Percentiles rank a stretch among this genome's conserved stretches.
Evolutionary conservation across 495 filamentous ascomycete species (phyloP).

Genomic region (Staphylotrichum longicolle): DNA sequence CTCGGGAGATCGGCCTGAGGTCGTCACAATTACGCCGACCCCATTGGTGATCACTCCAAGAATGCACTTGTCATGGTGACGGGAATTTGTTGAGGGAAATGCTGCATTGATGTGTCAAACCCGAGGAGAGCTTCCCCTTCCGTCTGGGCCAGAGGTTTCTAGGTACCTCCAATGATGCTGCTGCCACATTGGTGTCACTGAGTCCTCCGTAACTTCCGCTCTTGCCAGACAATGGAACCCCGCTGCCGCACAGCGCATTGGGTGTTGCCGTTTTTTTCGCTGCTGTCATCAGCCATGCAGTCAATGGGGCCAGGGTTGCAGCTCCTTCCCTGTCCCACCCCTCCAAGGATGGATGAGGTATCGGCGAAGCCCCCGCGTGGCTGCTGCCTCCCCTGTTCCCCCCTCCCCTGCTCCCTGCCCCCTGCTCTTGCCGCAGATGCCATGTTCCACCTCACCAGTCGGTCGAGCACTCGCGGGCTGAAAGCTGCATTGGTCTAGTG

Average conservation of each 20-base stretch:
- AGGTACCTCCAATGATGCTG: too few species aligned
- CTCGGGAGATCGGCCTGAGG: neutral
- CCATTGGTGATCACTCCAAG: neutral
- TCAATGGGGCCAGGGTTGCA: neutral
- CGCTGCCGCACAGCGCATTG: too few species aligned
- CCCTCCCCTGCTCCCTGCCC: neutral
- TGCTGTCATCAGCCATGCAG: neutral
- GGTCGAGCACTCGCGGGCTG: constrained; percentile 18
- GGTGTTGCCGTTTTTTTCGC: too few species aligned
- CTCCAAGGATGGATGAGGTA: constrained; percentile 4
- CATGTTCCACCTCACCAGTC: neutral
- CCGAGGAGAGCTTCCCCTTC: too few species aligned
- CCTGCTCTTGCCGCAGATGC: constrained; percentile 15
- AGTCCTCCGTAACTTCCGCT: too few species aligned
- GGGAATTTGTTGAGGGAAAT: too few species aligned
- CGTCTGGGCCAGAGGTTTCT: too few species aligned
- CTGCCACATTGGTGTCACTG: too few species aligned
- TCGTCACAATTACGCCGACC: neutral
- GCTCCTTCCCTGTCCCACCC: neutral
- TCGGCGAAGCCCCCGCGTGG: constrained; percentile 20
- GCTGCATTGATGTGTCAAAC: too few species aligned
- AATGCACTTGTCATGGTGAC: too few species aligned
- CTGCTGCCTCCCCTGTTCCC: neutral
- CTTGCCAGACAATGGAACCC: too few species aligned
- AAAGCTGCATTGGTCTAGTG: constrained; percentile 25